A percentile compares a stretch with the other conserved stretches of the same genome.
phyloP scores from a whole-genome alignment of 495 filamentous ascomycete species.

The Clavariopsis aquatica region DNA sequence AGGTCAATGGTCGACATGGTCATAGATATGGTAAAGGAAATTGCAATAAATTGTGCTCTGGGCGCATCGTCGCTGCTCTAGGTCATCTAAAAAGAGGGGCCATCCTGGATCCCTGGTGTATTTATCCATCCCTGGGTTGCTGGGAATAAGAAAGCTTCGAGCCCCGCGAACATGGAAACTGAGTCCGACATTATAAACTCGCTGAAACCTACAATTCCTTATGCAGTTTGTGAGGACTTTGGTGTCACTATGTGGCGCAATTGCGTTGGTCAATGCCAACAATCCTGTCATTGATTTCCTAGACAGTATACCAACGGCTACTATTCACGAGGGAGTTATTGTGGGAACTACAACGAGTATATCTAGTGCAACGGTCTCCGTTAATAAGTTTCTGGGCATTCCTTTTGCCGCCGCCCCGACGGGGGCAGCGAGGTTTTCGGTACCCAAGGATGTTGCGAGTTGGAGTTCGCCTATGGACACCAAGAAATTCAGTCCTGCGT shows the following conservation, averaged over 20 bases:
- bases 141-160: background rate
- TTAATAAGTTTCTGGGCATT: constrained; percentile 44
- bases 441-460: constrained; percentile 35
- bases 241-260: background rate
- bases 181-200: background rate
- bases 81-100: background rate
- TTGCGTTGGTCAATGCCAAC: background rate
- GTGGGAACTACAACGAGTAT: constrained; percentile 39
- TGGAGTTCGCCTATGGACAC: constrained; percentile 40
- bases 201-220: background rate
- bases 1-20: no score
- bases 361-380: constrained; percentile 28
- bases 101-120: background rate
- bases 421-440: constrained; percentile 40
- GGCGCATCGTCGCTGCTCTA: background rate
- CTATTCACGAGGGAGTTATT: constrained; percentile 29
- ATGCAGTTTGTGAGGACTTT: background rate
- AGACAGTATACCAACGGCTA: background rate
- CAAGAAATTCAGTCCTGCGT: constrained; percentile 41
- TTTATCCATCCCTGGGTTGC: background rate
- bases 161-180: background rate
- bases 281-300: background rate
- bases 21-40: no score
- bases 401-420: constrained; percentile 43
- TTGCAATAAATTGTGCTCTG: no score